Evolutionary conservation across 169 alveolate genomes (phyloP).

Genomic region (Eimeria falciformis): DNA sequence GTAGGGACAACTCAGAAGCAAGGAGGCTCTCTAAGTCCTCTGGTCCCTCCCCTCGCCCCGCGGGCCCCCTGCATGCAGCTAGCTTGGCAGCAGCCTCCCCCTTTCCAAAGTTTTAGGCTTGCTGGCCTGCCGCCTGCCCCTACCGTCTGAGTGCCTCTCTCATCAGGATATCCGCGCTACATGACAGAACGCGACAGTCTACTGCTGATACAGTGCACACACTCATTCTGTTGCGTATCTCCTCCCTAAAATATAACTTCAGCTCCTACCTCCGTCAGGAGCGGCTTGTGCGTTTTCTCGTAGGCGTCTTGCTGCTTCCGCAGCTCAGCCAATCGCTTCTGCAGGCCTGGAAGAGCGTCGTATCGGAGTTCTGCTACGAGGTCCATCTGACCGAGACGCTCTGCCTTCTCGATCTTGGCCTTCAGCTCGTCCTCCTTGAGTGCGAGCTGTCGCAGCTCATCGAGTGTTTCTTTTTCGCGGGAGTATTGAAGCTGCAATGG

Average conservation of each 20-base stretch:
- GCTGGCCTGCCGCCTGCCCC: too few species aligned
- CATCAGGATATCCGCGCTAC: too few species aligned
- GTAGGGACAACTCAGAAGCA: slow-evolving; percentile 59
- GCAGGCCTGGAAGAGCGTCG: slow-evolving; percentile 91
- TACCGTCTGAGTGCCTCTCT: too few species aligned
- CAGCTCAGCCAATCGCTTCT: slow-evolving; percentile 81
- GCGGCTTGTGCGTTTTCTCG: slow-evolving; percentile 67
- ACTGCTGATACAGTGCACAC: not conserved
- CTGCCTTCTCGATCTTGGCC: slow-evolving; percentile 89
- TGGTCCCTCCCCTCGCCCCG: too few species aligned
- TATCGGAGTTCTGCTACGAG: slow-evolving; percentile 91
- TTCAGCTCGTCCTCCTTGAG: slow-evolving; percentile 88
- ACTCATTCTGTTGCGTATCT: too few species aligned
- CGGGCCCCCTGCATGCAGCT: too few species aligned
- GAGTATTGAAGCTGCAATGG: slow-evolving; percentile 73
- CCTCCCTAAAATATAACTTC: too few species aligned
- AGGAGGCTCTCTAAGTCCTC: not conserved
- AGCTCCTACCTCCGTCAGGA: slow-evolving; percentile 60
- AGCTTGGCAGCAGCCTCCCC: too few species aligned
- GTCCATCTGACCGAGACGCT: slow-evolving; percentile 87
- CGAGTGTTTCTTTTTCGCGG: slow-evolving; percentile 87
- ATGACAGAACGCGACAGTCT: not conserved
- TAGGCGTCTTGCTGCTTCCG: slow-evolving; percentile 62
- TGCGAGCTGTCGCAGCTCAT: slow-evolving; percentile 85
- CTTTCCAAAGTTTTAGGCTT: too few species aligned